Percentiles rank a stretch among this genome's conserved stretches.
Evolutionary conservation across 1,284 basidiomycete species (phyloP).

Genomic region (Naganishia albida): DNA sequence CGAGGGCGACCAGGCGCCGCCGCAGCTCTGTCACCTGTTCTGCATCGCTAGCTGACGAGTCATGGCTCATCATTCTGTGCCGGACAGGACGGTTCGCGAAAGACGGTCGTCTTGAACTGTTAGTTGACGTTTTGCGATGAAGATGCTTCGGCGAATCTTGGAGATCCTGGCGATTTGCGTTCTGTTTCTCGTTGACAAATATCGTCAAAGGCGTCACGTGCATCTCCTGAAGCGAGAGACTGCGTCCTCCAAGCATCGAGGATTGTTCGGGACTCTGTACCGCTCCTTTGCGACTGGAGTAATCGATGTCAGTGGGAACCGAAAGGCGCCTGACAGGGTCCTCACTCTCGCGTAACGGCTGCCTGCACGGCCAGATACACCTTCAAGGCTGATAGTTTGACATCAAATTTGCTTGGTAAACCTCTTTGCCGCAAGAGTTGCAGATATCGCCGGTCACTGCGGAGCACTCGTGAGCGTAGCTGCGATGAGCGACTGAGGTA

Average conservation of each 20-base stretch:
- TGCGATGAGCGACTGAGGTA: not conserved
- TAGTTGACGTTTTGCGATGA: not conserved
- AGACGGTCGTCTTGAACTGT: slow-evolving; percentile 44
- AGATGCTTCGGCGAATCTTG: not conserved
- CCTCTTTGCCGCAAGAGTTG: slow-evolving; percentile 75
- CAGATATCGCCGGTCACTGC: slow-evolving; percentile 74
- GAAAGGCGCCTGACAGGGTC: not conserved
- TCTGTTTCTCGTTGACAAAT: slow-evolving; percentile 66
- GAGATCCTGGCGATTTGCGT: not conserved
- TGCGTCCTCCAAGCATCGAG: slow-evolving; percentile 9
- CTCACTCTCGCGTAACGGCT: slow-evolving; percentile 64
- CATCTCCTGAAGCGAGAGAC: slow-evolving; percentile 66
- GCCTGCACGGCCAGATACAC: slow-evolving; percentile 86
- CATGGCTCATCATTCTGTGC: slow-evolving; percentile 23
- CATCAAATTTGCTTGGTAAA: slow-evolving; percentile 75
- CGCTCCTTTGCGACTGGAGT: slow-evolving; percentile 60
- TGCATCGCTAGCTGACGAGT: slow-evolving; percentile 38
- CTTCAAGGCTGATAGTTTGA: slow-evolving; percentile 77
- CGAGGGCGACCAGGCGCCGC: slow-evolving; percentile 44
- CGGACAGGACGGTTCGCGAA: slow-evolving; percentile 40
- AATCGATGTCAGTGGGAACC: slow-evolving; percentile 53
- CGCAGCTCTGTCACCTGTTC: slow-evolving; percentile 49
- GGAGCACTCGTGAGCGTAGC: slow-evolving; percentile 16
- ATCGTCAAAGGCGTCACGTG: slow-evolving; percentile 93
- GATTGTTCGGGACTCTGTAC: slow-evolving; percentile 14